A percentile compares a stretch with the other conserved stretches of the same genome.
Conservation (phyloP, 192 early-diverging fungal genomes). For the Rhizoclosmatium globosum region DNA sequence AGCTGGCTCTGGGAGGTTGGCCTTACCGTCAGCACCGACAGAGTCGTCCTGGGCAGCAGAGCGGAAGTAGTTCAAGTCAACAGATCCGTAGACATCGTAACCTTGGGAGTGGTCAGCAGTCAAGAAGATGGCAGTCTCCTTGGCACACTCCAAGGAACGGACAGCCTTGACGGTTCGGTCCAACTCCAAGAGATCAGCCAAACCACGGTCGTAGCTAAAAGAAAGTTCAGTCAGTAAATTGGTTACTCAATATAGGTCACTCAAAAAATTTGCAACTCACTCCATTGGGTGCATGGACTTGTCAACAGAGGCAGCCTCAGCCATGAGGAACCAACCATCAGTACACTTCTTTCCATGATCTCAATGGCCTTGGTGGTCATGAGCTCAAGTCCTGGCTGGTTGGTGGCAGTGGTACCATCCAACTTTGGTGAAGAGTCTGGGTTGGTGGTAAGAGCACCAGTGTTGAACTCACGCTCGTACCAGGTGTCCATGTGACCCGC, state of each 20-base stretch:
- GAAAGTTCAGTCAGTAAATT: neutral
- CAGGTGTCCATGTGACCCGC: constrained; percentile 67
- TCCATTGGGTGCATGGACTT: constrained; percentile 70
- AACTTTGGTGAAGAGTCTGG: constrained; percentile 47
- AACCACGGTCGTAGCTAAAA: constrained; percentile 61
- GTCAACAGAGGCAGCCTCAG: constrained; percentile 71
- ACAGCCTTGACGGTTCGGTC: constrained; percentile 61
- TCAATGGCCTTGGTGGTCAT: constrained; percentile 71
- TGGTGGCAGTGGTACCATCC: constrained; percentile 49
- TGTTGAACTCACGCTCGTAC: constrained; percentile 68
- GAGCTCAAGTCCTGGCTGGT: constrained; percentile 65
- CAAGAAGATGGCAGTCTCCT: constrained; percentile 63
- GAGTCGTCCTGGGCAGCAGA: constrained; percentile 37
- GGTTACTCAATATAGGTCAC: neutral
- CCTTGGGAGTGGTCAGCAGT: constrained; percentile 73
- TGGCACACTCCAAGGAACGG: constrained; percentile 58
- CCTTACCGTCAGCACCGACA: neutral
- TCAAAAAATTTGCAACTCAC: neutral
- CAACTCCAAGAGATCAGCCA: constrained; percentile 70
- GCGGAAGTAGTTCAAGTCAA: constrained; percentile 64
- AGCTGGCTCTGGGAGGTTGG: neutral
- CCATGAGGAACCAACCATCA: constrained; percentile 72
- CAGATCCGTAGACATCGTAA: constrained; percentile 70
- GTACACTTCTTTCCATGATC: constrained; percentile 64
- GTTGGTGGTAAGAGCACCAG: constrained; percentile 52